Conservation (phyloP, 371 early-diverging fungal species). For the Mortierella sp. region DNA sequence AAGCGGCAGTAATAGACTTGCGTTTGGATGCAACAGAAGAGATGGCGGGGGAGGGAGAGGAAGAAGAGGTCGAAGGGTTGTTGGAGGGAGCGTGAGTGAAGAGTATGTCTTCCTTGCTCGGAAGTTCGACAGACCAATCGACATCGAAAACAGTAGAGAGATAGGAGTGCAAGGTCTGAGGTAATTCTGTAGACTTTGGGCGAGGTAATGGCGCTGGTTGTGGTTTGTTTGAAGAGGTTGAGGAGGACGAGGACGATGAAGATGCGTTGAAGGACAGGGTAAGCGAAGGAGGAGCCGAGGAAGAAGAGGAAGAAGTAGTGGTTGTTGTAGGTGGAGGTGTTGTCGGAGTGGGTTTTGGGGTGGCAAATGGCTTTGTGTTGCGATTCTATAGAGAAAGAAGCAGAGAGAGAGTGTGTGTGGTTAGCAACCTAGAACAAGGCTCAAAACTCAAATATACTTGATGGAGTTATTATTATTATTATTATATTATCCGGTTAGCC, state of each 20-base stretch:
- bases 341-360: background rate
- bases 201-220: slow-evolving; percentile 7
- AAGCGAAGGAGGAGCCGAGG: background rate
- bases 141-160: slow-evolving; percentile 41
- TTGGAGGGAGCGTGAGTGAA: slow-evolving; percentile 18
- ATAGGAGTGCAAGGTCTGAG: slow-evolving; percentile 35
- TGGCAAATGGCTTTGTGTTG: background rate
- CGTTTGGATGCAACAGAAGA: slow-evolving; percentile 17
- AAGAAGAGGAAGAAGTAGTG: background rate
- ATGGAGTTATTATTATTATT: no score
- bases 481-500: no score
- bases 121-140: slow-evolving; percentile 38
- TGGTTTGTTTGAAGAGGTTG: background rate
- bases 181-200: slow-evolving; percentile 34
- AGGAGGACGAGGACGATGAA: background rate
- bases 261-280: background rate
- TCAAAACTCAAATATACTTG: no score
- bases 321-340: background rate
- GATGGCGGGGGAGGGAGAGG: background rate
- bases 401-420: background rate
- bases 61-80: background rate
- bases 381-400: background rate
- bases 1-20: slow-evolving; percentile 20
- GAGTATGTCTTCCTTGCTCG: slow-evolving; percentile 26
- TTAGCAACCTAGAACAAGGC: no score